A percentile compares a stretch with the other conserved stretches of the same genome.
phyloP scores from a whole-genome alignment of 371 early-diverging fungal genomes.

The Funneliformis caledonium region DNA sequence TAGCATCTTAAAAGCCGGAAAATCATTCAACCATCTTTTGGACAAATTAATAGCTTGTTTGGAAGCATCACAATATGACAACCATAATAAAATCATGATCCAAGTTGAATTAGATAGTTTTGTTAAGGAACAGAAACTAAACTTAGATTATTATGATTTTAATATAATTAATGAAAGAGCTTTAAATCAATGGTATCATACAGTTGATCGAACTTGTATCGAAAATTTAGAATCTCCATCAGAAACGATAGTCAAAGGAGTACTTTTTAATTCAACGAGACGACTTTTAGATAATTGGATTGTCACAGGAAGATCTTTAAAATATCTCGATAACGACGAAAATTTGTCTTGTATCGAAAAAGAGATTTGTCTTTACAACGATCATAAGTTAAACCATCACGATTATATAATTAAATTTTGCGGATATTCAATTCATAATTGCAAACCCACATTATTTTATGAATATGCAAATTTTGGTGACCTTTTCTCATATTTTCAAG shows the following conservation, averaged over 20 bases:
- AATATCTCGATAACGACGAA: neutral
- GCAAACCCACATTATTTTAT: neutral
- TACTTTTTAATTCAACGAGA: neutral
- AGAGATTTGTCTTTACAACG: neutral
- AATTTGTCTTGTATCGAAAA: neutral
- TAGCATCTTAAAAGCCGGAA: neutral
- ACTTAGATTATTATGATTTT: neutral
- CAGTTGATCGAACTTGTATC: neutral
- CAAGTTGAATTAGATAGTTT: neutral
- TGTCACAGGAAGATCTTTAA: neutral
- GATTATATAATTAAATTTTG: constrained; percentile 2
- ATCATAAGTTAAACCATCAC: neutral
- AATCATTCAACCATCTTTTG: neutral
- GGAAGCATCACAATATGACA: neutral
- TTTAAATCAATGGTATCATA: neutral
- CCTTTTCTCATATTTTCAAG: neutral
- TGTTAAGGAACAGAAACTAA: neutral
- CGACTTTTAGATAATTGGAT: neutral
- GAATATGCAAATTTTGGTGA: neutral
- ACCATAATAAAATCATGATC: too few species aligned
- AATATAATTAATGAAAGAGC: neutral
- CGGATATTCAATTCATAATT: neutral
- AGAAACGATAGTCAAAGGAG: neutral
- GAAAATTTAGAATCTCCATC: neutral
- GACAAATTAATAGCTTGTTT: neutral